phyloP scores from a whole-genome alignment of 1,284 basidiomycete species.

The Pseudozyma sp. region DNA sequence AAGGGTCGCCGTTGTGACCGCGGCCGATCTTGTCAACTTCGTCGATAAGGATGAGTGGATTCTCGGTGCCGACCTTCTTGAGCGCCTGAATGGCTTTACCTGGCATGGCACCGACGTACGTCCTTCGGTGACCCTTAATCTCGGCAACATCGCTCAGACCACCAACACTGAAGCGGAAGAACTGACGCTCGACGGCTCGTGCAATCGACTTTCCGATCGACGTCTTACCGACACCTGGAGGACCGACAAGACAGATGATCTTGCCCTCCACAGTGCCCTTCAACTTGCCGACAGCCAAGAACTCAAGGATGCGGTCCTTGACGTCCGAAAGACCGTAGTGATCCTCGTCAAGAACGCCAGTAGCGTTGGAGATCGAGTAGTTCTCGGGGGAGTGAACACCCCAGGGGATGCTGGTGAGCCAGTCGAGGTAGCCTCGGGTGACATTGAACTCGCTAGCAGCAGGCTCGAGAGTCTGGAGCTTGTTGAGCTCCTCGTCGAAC shows the following conservation, averaged over 20 bases:
- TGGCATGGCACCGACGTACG: constrained; percentile 89
- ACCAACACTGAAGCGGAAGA: constrained; percentile 97
- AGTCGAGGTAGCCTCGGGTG: constrained; percentile 73
- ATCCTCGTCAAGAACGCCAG: constrained; percentile 89
- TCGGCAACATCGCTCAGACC: constrained; percentile 97
- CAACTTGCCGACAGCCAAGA: constrained; percentile 96
- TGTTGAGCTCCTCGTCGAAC: constrained; percentile 95
- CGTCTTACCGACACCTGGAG: constrained; percentile 96
- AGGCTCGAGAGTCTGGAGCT: constrained; percentile 88
- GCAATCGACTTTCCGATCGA: constrained; percentile 89
- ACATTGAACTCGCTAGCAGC: constrained; percentile 86
- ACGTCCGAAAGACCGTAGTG: constrained; percentile 95
- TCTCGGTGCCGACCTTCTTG: constrained; percentile 96
- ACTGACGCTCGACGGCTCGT: constrained; percentile 83
- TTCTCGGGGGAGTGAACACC: constrained; percentile 94
- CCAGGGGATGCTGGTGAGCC: constrained; percentile 88
- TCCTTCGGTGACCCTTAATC: constrained; percentile 97
- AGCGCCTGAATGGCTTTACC: constrained; percentile 98
- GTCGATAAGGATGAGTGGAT: constrained; percentile 90
- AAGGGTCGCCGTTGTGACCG: constrained; percentile 92
- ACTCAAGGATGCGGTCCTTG: constrained; percentile 97
- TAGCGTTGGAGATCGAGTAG: constrained; percentile 87
- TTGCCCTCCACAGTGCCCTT: constrained; percentile 97
- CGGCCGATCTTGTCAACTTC: constrained; percentile 99
- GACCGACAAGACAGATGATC: constrained; percentile 95